phyloP scores from a whole-genome alignment of 108 stramenopile genomes.

The Mediolabrus comicus region DNA sequence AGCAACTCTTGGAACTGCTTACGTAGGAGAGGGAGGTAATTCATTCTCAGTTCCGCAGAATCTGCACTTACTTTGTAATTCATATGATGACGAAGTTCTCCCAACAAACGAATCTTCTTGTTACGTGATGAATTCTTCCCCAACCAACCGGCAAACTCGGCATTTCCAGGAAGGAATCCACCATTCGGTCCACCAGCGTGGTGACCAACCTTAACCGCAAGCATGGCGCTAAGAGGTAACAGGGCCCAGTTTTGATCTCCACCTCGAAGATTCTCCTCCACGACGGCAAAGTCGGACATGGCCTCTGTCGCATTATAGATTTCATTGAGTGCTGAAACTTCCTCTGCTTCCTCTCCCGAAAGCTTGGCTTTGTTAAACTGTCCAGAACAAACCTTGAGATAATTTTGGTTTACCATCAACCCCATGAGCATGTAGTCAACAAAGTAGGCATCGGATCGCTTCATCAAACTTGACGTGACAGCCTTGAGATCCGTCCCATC shows the following conservation, averaged over 20 bases:
- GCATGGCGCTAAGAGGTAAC: slow-evolving; percentile 75
- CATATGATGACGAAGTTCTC: slow-evolving; percentile 91
- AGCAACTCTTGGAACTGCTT: slow-evolving; percentile 62
- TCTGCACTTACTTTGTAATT: slow-evolving; percentile 72
- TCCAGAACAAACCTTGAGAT: slow-evolving; percentile 67
- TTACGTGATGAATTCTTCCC: slow-evolving; percentile 90
- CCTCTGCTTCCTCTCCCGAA: slow-evolving; percentile 53
- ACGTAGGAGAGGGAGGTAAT: slow-evolving; percentile 78
- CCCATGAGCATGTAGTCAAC: slow-evolving; percentile 94
- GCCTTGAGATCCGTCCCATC: slow-evolving; percentile 56
- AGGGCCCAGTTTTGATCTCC: slow-evolving; percentile 94
- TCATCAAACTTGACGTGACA: slow-evolving; percentile 56
- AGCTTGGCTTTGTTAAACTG: slow-evolving; percentile 45
- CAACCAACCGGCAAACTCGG: slow-evolving; percentile 94
- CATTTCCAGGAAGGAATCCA: slow-evolving; percentile 81
- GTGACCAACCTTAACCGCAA: slow-evolving; percentile 88
- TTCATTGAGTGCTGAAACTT: slow-evolving; percentile 51
- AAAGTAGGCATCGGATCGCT: slow-evolving; percentile 94
- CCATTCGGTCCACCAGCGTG: slow-evolving; percentile 78
- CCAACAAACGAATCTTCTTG: slow-evolving; percentile 80
- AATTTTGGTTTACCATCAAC: slow-evolving; percentile 93
- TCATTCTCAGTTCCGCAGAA: slow-evolving; percentile 67
- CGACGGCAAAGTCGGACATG: slow-evolving; percentile 88
- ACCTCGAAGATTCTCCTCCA: slow-evolving; percentile 76
- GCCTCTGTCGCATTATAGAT: slow-evolving; percentile 79